A percentile compares a stretch with the other conserved stretches of the same genome.
phyloP scores from a whole-genome alignment of 805 yeast genomes.

The Alloascoidea hylecoeti region DNA sequence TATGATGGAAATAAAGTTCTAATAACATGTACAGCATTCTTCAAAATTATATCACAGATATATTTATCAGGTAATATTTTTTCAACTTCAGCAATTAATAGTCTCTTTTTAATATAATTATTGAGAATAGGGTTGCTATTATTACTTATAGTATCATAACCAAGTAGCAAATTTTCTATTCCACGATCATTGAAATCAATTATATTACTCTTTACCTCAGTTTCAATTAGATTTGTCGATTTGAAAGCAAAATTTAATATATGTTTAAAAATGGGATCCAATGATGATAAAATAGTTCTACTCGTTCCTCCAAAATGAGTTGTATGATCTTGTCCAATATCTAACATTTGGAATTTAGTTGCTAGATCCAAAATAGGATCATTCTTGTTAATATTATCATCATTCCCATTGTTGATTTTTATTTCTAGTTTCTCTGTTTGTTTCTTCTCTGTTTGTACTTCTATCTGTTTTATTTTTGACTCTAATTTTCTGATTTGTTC shows the following conservation, averaged over 20 bases:
- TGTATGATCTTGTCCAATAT: neutral
- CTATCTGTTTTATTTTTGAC: neutral
- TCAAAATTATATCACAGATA: neutral
- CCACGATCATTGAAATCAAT: neutral
- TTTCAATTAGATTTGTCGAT: neutral
- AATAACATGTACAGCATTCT: neutral
- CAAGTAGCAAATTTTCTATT: no score
- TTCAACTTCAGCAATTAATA: neutral
- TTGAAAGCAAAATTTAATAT: neutral
- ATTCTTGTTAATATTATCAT: no score
- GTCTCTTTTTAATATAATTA: neutral
- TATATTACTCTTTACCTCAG: neutral
- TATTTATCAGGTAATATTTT: neutral
- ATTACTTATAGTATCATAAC: no score
- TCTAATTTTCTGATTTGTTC: neutral
- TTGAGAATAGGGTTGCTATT: no score
- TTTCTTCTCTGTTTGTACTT: neutral
- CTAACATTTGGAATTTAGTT: neutral
- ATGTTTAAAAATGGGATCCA: neutral
- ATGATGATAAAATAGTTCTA: neutral
- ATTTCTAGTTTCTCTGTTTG: neutral
- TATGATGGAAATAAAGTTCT: neutral
- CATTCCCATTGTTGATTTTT: no score
- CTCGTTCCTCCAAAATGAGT: neutral
- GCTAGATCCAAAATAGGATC: neutral